Evolutionary conservation across 148 eudicot genomes (phyloP).

Genomic region (Spergularia marina): DNA sequence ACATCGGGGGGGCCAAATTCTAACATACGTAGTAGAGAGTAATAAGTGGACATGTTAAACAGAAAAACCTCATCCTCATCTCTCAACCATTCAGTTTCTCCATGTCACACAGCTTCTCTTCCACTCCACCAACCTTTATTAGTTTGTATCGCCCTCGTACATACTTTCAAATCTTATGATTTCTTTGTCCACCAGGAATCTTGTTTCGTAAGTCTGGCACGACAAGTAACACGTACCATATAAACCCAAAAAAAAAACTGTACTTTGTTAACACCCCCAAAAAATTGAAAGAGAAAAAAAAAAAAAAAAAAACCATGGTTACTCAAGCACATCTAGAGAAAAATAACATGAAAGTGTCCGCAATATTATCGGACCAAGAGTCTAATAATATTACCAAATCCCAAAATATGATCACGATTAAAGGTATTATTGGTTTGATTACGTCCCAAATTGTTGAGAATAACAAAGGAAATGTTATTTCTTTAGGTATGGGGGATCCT

Average conservation of each 20-base stretch:
- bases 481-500: constrained; percentile 93
- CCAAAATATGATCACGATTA: constrained; percentile 59
- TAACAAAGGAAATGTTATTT: constrained; percentile 40
- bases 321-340: not conserved
- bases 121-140: too few relatives aligned
- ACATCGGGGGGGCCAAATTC: not conserved
- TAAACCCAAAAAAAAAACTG: not conserved
- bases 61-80: too few relatives aligned
- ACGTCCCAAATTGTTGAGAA: constrained; percentile 52
- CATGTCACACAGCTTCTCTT: too few relatives aligned
- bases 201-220: constrained; percentile 6
- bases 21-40: not conserved
- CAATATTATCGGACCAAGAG: constrained; percentile 8
- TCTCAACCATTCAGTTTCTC: too few relatives aligned
- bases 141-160: too few relatives aligned
- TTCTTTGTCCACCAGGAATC: not conserved
- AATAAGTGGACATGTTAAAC: too few relatives aligned
- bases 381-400: constrained; percentile 5
- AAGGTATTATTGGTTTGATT: constrained; percentile 70
- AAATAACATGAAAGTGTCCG: constrained; percentile 16
- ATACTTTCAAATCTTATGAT: not conserved
- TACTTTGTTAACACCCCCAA: not conserved
- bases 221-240: constrained; percentile 12
- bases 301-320: not conserved
- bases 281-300: too few relatives aligned